Conservation (phyloP, 441 rosid species). For the Aleurites moluccanus region DNA sequence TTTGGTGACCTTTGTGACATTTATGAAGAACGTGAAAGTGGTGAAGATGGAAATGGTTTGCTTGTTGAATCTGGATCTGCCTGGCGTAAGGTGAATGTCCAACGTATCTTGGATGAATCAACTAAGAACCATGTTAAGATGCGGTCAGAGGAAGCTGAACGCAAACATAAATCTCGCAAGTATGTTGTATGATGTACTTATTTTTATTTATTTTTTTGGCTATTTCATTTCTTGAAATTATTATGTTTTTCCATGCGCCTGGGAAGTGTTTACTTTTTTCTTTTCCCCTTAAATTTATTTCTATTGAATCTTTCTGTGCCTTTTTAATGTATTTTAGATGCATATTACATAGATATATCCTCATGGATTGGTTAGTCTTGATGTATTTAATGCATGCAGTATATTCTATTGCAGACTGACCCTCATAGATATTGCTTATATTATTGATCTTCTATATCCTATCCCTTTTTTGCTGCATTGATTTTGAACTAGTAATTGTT, state of each 20-base stretch:
- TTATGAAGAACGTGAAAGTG: constrained; percentile 79
- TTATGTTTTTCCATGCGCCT: not conserved
- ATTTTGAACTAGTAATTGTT: not conserved
- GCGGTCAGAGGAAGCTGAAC: constrained; percentile 96
- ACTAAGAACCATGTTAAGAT: constrained; percentile 87
- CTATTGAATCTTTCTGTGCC: not conserved
- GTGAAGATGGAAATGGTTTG: constrained; percentile 84
- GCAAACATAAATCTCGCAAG: constrained; percentile 85
- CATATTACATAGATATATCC: not conserved
- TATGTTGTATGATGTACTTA: constrained; percentile 35
- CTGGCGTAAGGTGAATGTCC: constrained; percentile 92
- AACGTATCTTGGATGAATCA: constrained; percentile 91
- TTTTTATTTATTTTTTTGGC: not conserved
- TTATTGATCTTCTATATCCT: not conserved
- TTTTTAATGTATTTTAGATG: not conserved
- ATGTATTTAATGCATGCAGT: not conserved
- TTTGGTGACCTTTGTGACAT: constrained; percentile 85
- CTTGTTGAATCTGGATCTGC: constrained; percentile 95
- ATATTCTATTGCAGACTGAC: not conserved
- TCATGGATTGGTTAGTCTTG: not conserved
- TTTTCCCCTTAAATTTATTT: constrained; percentile 12
- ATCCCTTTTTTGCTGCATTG: no score
- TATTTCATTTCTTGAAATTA: constrained; percentile 8
- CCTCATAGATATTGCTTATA: constrained; percentile 1
- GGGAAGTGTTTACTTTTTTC: not conserved